Evolutionary conservation across 306 rosid genomes (phyloP).

Genomic region (Glycine soja): DNA sequence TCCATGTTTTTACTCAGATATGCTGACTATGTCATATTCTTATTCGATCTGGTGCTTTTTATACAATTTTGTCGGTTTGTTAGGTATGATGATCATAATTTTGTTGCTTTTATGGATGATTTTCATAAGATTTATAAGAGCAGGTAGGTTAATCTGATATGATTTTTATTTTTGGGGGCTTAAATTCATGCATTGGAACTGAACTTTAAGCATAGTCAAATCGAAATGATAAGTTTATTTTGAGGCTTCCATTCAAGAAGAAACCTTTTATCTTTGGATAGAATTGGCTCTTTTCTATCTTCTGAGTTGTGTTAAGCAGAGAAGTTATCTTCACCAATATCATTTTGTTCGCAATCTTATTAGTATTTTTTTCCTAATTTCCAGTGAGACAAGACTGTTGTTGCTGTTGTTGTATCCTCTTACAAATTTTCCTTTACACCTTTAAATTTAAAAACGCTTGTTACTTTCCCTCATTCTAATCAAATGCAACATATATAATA

Average conservation of each 20-base stretch:
- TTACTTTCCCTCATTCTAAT: no score
- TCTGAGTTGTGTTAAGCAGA: not conserved
- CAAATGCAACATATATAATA: no score
- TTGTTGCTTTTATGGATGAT: no score
- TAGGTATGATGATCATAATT: not conserved
- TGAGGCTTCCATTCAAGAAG: not conserved
- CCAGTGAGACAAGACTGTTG: no score
- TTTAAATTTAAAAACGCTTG: no score
- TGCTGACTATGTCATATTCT: not conserved
- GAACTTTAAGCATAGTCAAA: not conserved
- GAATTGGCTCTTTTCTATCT: not conserved
- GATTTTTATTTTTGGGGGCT: not conserved
- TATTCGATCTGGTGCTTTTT: not conserved
- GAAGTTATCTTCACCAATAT: not conserved
- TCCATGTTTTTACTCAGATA: not conserved
- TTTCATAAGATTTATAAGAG: not conserved
- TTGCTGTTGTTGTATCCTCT: no score
- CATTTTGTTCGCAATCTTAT: not conserved
- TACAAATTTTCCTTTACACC: no score
- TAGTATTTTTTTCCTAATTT: no score
- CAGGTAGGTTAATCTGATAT: not conserved
- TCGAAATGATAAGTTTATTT: not conserved
- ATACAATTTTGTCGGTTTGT: not conserved
- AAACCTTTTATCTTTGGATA: not conserved
- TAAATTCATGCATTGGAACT: not conserved